Conservation (phyloP, 2,329 filamentous ascomycete genomes). For the Podosphaera fusca region DNA sequence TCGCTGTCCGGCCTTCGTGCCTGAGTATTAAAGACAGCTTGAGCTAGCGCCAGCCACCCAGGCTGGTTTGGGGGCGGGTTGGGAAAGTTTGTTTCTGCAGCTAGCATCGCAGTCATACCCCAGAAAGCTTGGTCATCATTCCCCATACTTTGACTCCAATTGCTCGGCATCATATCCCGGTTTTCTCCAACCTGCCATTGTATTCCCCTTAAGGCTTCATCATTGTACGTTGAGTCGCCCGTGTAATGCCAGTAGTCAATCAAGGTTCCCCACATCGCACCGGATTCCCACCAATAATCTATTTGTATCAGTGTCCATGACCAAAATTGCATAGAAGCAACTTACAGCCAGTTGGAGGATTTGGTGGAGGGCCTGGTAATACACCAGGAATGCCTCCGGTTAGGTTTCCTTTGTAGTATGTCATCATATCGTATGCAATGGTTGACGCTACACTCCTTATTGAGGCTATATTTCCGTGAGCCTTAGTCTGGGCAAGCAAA, state of each 20-base stretch:
- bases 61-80: conserved; percentile 38
- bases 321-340: conserved; percentile 1
- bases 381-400: conserved; percentile 25
- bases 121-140: conserved; percentile 37
- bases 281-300: conserved; percentile 38
- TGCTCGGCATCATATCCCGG: conserved; percentile 32
- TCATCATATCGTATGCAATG: conserved; percentile 17
- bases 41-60: conserved; percentile 56
- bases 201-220: conserved; percentile 28
- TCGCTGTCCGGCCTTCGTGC: conserved; percentile 43
- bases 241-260: conserved; percentile 42
- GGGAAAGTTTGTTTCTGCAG: conserved; percentile 54
- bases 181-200: conserved; percentile 32
- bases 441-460: conserved; percentile 15
- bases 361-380: conserved; percentile 22
- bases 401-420: conserved; percentile 20
- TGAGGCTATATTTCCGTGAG: conserved; percentile 18
- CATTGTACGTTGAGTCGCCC: conserved; percentile 32
- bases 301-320: conserved; percentile 2
- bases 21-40: conserved; percentile 64
- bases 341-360: conserved; percentile 14
- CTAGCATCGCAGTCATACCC: conserved; percentile 61
- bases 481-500: neutral
- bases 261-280: conserved; percentile 34
- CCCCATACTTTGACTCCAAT: conserved; percentile 18